Conservation (phyloP, 345 rosid species). For the Raphanus sativus region DNA sequence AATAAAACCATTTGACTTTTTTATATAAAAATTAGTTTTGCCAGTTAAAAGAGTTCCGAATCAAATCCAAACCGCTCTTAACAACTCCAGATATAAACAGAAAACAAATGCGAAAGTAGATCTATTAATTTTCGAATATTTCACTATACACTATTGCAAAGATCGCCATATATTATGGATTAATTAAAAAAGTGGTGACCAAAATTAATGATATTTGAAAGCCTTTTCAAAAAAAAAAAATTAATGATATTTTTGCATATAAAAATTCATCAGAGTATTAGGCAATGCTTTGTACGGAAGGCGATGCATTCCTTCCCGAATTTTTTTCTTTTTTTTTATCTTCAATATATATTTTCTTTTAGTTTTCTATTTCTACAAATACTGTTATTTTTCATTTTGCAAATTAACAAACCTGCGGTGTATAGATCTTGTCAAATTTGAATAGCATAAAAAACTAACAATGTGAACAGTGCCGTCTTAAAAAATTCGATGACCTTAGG, state of each 20-base stretch:
- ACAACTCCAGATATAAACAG: constrained; percentile 3
- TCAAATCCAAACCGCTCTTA: background rate
- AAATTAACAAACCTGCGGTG: background rate
- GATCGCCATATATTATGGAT: background rate
- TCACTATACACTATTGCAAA: background rate
- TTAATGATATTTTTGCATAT: background rate
- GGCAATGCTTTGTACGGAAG: background rate
- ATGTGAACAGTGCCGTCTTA: too few species aligned
- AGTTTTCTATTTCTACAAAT: background rate
- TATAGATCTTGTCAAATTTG: constrained; percentile 12
- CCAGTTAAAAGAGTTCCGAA: background rate
- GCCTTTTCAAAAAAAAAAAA: background rate
- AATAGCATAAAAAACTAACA: constrained; percentile 14
- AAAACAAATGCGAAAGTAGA: background rate
- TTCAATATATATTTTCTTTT: background rate
- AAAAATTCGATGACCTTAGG: too few species aligned
- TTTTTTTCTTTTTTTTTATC: background rate
- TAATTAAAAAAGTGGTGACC: background rate
- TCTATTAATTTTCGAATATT: background rate
- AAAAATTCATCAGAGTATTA: background rate
- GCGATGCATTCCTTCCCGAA: background rate
- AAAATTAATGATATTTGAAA: background rate
- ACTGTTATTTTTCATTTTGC: background rate
- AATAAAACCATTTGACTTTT: background rate
- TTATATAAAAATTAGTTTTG: background rate